Evolutionary conservation across 2,329 filamentous ascomycete genomes (phyloP).

Genomic region (Calonectria fujianensis): DNA sequence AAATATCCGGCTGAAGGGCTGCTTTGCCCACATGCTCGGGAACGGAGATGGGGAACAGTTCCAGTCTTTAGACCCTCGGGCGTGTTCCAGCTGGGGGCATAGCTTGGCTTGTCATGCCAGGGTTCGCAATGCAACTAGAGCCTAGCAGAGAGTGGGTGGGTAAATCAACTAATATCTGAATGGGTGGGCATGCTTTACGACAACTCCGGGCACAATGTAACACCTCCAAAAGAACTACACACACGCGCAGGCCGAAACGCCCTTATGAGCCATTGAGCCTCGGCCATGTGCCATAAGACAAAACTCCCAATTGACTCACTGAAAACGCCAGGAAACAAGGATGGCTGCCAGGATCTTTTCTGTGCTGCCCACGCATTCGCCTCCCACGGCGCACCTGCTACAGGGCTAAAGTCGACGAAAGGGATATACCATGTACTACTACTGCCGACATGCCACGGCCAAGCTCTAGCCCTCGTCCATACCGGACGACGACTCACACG

Average conservation of each 20-base stretch:
- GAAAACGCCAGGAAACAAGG: constrained; percentile 7
- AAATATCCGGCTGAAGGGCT: constrained; percentile 6
- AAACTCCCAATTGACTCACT: background rate
- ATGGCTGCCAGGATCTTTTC: constrained; percentile 10
- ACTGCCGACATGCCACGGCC: constrained; percentile 33
- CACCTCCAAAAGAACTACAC: constrained; percentile 9
- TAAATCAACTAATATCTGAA: constrained; percentile 21
- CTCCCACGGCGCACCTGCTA: background rate
- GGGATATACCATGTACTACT: constrained; percentile 22
- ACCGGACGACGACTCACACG: background rate
- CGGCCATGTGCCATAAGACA: constrained; percentile 28
- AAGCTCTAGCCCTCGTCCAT: constrained; percentile 11
- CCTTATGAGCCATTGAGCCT: constrained; percentile 29
- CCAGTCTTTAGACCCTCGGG: constrained; percentile 25
- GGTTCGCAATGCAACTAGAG: constrained; percentile 26
- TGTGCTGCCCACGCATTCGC: constrained; percentile 9
- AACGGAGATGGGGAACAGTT: constrained; percentile 31
- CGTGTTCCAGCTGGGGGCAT: constrained; percentile 19
- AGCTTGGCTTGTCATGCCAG: constrained; percentile 21
- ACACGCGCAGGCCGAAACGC: background rate
- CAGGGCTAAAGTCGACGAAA: constrained; percentile 21
- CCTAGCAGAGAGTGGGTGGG: constrained; percentile 21
- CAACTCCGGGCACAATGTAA: constrained; percentile 29
- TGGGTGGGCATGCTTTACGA: constrained; percentile 17
- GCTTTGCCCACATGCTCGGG: constrained; percentile 18